Evolutionary conservation across 1,139 yeast species (phyloP).

Genomic region (Yamadazyma dendronema): DNA sequence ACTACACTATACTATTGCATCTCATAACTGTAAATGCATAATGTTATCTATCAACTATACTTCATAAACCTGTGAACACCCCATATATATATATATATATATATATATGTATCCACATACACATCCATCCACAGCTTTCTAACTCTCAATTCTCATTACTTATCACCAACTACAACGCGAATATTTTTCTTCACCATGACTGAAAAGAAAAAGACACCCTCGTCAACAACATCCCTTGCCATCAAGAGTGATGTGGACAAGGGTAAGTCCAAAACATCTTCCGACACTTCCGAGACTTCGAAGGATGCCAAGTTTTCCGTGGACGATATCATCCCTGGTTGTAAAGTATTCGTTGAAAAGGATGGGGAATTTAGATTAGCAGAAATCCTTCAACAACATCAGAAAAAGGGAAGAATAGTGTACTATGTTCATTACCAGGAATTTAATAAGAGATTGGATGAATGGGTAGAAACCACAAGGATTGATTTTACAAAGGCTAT

Average conservation of each 20-base stretch:
- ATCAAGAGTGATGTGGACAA: slow-evolving; percentile 13
- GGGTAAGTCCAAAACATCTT: not conserved
- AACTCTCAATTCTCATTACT: not conserved
- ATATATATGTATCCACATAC: too few relatives aligned
- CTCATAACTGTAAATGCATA: too few relatives aligned
- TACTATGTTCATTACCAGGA: slow-evolving; percentile 94
- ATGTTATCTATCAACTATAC: too few relatives aligned
- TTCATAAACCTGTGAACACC: too few relatives aligned
- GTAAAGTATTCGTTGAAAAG: slow-evolving; percentile 77
- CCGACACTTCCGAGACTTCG: slow-evolving; percentile 5
- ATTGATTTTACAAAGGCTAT: slow-evolving; percentile 70
- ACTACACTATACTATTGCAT: too few relatives aligned
- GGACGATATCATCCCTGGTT: slow-evolving; percentile 63
- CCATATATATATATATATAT: too few relatives aligned
- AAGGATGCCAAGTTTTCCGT: slow-evolving; percentile 24
- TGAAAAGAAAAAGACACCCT: slow-evolving; percentile 5
- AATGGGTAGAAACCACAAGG: slow-evolving; percentile 77
- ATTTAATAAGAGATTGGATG: slow-evolving; percentile 86
- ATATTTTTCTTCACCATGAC: slow-evolving; percentile 1
- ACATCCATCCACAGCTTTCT: too few relatives aligned
- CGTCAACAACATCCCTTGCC: slow-evolving; percentile 12
- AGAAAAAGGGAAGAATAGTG: slow-evolving; percentile 71
- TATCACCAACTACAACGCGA: not conserved
- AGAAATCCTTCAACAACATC: slow-evolving; percentile 76
- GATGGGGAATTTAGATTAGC: slow-evolving; percentile 81